phyloP scores from a whole-genome alignment of 225 moss, liverwort and hornwort species.

The Pseudoscleropodium purum region DNA sequence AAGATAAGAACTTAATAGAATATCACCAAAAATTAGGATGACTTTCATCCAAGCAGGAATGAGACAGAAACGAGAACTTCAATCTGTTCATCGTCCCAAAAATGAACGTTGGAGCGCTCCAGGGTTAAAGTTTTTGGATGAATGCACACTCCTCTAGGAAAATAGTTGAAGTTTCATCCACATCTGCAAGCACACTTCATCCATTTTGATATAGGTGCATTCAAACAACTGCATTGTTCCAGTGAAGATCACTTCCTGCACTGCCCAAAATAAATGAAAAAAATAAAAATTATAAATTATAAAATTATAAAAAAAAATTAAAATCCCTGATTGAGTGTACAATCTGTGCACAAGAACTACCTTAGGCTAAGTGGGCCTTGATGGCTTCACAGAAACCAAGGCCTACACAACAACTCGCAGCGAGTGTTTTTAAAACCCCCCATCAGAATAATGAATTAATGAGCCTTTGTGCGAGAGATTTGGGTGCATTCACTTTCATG shows the following conservation, averaged over 20 bases:
- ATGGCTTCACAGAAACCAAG: not conserved
- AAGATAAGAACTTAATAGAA: too few relatives aligned
- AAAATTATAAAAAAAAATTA: too few relatives aligned
- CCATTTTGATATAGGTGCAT: not conserved
- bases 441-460: not conserved
- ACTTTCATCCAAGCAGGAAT: too few relatives aligned
- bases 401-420: not conserved
- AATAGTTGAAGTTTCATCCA: not conserved
- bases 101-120: too few relatives aligned
- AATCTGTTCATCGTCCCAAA: too few relatives aligned
- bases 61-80: too few relatives aligned
- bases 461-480: not conserved
- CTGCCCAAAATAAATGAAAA: too few relatives aligned
- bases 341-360: too few relatives aligned
- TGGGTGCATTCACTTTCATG: accelerated
- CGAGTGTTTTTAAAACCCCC: not conserved
- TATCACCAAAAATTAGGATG: too few relatives aligned
- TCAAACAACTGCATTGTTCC: not conserved
- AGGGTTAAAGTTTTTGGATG: not conserved
- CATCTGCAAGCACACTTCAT: not conserved
- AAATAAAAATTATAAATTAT: too few relatives aligned
- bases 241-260: not conserved
- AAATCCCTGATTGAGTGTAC: not conserved
- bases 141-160: not conserved
- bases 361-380: too few relatives aligned